Base-by-base conservation (phyloP, 768 basidiomycete species). In the Phylloporus sp. region DNA sequence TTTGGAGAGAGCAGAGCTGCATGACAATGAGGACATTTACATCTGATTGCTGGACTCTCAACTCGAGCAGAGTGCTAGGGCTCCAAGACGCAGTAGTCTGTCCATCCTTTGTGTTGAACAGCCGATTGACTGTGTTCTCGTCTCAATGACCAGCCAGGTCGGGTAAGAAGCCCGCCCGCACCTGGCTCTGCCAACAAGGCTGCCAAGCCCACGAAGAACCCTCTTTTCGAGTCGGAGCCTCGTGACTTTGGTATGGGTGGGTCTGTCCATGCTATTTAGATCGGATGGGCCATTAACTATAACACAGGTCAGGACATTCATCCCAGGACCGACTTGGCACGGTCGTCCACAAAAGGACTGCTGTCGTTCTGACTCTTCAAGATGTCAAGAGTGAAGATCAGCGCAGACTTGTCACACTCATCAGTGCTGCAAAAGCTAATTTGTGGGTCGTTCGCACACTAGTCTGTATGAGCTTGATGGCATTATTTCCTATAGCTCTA, bases 281-380 rank as follows among this genome's bases (percentile, higher is more conserved):
- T 35, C 4, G 7, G 16, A 23, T 1, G 0, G 15, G n/a, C 45
- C 4, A 18, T 20, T 54, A 18, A 59, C 47, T 18, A 10, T 1
- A 22, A 22, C 15, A 2, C 60, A 95, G 95, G 95, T 66, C 92
- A 95, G 76, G 91, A 95, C 73, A 81, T 97, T 63, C 90, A 87
- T 63, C 95, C 87, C 65, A 81, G 80, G 70, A 82, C 82, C 49
- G 95, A 98, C 74, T 98, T 65, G 95, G 95, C 62, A 92, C 95
- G 7, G 93, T 97, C 56, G 92, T 95, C 35, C 91, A 97, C 82
- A 97, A 97, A 85, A 97, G 97, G 85, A 97, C 94, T 46, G 86
- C 94, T 41, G 87, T 95, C 47, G 88, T 95, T 47, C 74, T 97
- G 49, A 87, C 90, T 35, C 72, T 99, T 53, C 90, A 94, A 74